Base-by-base conservation (phyloP, 768 basidiomycete genomes). In the Daedaleopsis sinensis region DNA sequence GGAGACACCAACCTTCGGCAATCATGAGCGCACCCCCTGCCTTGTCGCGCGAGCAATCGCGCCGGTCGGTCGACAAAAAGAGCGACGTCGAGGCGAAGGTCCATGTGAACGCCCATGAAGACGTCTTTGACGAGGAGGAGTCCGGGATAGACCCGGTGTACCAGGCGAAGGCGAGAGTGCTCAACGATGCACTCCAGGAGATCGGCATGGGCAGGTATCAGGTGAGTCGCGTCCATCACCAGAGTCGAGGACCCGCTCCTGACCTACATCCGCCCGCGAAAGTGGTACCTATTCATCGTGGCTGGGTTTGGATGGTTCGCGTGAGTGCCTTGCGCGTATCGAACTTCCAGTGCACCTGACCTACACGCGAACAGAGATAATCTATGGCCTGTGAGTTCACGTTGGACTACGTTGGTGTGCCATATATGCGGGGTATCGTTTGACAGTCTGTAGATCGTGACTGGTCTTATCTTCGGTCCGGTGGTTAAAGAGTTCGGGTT, bases 251-350 rank as follows among this genome's bases (percentile, higher is more conserved):
- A 32, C 27, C 18, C 23, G 5, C 16, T 13, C 6, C 38, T 1
- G 38, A 23, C 18, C 9, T 52, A 6, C 23, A 24, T 19, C 19
- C n/a, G 13, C 36, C 3, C 10, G 5, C 19, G 1, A 2, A 5
- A 89, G 87, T 87, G 84, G 77, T 74, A 77, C 61, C 70, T 90
- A 49, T 90, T 90, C 71, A 35, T 85, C 59, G 83, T 89, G 32
- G 80, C 87, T 10, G 89, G 88, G 1, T 89, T 91, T 73, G 89
- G 89, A 42, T 90, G 88, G 88, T 79, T 90, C 59, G 85, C 86
- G 87, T 89, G 68, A 74, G 86, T 77, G 7, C 55, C 2, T 7
- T 4, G 19, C 32, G 11, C 42, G 9, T 49, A 11, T 11, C 21
- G 47, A 8, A 6, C 23, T 21, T 2, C 24, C 4, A 18, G 16